Evolutionary conservation across 345 rosid species (phyloP).

Genomic region (Clausena lansium): DNA sequence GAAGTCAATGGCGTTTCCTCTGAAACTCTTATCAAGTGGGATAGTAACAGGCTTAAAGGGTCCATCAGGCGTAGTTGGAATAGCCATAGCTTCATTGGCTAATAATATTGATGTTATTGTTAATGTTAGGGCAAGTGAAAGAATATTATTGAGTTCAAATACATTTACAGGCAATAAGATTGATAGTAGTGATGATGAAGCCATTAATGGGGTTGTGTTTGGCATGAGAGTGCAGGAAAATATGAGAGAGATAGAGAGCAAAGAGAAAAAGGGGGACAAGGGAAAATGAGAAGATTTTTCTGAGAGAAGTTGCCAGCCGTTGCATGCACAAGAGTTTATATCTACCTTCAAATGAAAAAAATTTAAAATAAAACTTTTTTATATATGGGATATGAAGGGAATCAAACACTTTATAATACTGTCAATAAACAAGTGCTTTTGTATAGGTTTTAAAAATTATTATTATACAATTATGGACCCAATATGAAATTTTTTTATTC

Average conservation of each 20-base stretch:
- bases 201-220: neutral
- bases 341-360: neutral
- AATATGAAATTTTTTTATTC: too few relatives aligned
- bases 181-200: neutral
- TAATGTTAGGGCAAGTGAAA: neutral
- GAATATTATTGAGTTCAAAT: neutral
- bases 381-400: too few relatives aligned
- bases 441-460: too few relatives aligned
- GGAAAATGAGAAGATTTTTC: neutral
- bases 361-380: too few relatives aligned
- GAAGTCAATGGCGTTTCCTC: slow-evolving; percentile 73
- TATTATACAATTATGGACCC: too few relatives aligned
- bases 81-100: slow-evolving; percentile 2
- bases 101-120: too few relatives aligned
- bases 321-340: neutral
- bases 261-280: neutral
- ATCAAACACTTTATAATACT: too few relatives aligned
- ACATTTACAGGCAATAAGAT: neutral
- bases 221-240: neutral
- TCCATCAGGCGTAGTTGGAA: slow-evolving; percentile 65
- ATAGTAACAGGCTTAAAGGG: slow-evolving; percentile 73
- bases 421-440: too few relatives aligned
- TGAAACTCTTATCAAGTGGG: slow-evolving; percentile 56
- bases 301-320: neutral
- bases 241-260: neutral